Conservation (phyloP, 1,284 basidiomycete genomes). For the Malassezia caprae region DNA sequence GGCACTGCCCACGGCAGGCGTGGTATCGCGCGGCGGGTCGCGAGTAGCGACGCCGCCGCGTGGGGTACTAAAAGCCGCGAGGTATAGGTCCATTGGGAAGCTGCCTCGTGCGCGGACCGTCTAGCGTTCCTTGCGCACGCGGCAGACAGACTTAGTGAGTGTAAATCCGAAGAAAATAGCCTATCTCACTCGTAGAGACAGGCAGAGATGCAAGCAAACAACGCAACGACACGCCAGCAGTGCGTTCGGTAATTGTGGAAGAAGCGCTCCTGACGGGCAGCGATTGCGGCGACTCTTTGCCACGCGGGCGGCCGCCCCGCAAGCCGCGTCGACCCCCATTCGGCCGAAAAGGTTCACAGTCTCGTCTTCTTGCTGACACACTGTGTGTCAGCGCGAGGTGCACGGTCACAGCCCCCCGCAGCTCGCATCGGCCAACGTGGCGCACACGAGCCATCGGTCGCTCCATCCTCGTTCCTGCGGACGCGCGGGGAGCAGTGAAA, state of each 20-base stretch:
- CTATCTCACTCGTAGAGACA: not conserved
- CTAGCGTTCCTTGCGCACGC: constrained; percentile 1
- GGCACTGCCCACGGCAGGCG: not conserved
- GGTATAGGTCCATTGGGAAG: constrained; percentile 12
- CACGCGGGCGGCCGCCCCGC: not conserved
- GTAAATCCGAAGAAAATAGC: not conserved
- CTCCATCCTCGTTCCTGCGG: not conserved
- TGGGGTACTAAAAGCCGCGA: constrained; percentile 10
- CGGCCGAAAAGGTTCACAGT: not conserved
- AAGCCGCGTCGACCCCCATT: not conserved
- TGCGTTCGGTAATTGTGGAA: not conserved
- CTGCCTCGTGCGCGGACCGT: constrained; percentile 9
- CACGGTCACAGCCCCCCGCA: constrained; percentile 1
- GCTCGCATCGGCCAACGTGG: not conserved
- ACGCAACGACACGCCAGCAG: not conserved
- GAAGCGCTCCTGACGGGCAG: not conserved
- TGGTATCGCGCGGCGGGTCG: not conserved
- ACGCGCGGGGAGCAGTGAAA: not conserved
- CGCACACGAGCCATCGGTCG: not conserved
- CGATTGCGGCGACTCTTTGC: not conserved
- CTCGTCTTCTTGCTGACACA: not conserved
- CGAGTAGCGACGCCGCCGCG: not conserved
- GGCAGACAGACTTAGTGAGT: not conserved
- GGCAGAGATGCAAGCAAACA: not conserved
- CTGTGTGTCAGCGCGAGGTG: not conserved